Percentiles rank a stretch among this genome's conserved stretches.
phyloP scores from a whole-genome alignment of 768 basidiomycete species.

The Hypsizygus marmoreus region DNA sequence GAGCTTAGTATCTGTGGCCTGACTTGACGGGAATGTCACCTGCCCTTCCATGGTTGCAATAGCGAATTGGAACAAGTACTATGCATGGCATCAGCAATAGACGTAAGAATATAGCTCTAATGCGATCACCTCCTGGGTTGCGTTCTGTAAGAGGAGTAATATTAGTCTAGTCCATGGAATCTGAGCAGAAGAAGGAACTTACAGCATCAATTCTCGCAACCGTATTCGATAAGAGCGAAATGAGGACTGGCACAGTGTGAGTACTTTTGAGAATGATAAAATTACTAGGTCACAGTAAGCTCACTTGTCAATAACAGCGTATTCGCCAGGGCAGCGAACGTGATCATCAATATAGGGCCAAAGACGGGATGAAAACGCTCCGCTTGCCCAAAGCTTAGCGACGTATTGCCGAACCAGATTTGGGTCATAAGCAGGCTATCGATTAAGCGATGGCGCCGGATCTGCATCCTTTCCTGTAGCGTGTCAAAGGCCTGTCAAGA shows the following conservation, averaged over 20 bases:
- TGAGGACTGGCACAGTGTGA: slow-evolving; percentile 68
- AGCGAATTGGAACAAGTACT: slow-evolving; percentile 88
- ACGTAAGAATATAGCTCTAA: background rate
- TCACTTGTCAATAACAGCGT: slow-evolving; percentile 80
- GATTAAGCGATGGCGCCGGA: slow-evolving; percentile 39
- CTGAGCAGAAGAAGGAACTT: slow-evolving; percentile 16
- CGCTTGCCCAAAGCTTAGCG: slow-evolving; percentile 57
- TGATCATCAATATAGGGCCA: slow-evolving; percentile 78
- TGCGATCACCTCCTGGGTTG: slow-evolving; percentile 44
- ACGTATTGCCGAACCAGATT: slow-evolving; percentile 85
- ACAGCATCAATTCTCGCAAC: slow-evolving; percentile 79
- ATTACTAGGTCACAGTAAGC: slow-evolving; percentile 23
- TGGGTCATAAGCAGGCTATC: slow-evolving; percentile 83
- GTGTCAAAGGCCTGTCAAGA: too few species aligned
- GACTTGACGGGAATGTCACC: slow-evolving; percentile 11
- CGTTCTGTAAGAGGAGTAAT: slow-evolving; percentile 34
- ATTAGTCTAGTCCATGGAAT: background rate
- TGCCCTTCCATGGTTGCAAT: slow-evolving; percentile 89
- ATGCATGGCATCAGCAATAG: slow-evolving; percentile 45
- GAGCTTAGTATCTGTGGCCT: slow-evolving; percentile 6
- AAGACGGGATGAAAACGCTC: slow-evolving; percentile 68
- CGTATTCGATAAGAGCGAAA: slow-evolving; percentile 89
- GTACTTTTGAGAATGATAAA: background rate
- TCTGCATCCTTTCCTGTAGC: slow-evolving; percentile 28
- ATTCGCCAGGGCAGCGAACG: slow-evolving; percentile 77